These are phyloP conservation scores for Rhodotorula sp. DNA, from an alignment of 1,284 basidiomycete species.

Conservation along the genomic window DNA sequence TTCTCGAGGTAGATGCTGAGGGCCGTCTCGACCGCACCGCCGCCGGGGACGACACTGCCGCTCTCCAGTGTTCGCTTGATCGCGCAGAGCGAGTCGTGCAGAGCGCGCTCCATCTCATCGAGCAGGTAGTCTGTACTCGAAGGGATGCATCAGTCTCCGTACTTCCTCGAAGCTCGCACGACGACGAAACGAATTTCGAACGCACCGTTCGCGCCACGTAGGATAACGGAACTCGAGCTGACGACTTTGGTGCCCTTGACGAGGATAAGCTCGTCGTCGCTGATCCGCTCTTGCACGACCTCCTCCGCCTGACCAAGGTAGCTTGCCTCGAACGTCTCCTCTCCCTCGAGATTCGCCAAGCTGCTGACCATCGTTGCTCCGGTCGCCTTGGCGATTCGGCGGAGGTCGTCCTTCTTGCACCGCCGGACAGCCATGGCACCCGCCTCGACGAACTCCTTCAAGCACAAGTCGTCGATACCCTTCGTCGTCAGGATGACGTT, in stretches of 20 bases:
- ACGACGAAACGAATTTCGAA: neutral
- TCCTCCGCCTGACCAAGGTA: conserved; percentile 90
- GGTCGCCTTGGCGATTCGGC: conserved; percentile 95
- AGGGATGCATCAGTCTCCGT: neutral
- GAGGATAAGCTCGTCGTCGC: conserved; percentile 97
- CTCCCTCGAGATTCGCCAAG: conserved; percentile 94
- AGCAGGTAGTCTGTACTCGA: conserved; percentile 80
- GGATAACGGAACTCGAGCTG: conserved; percentile 85
- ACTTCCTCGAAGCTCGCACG: neutral
- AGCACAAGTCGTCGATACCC: conserved; percentile 95
- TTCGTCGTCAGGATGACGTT: conserved; percentile 98
- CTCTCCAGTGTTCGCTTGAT: conserved; percentile 98
- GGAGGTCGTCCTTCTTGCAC: conserved; percentile 95
- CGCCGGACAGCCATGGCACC: conserved; percentile 98
- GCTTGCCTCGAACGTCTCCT: conserved; percentile 93
- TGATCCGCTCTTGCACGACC: conserved; percentile 93
- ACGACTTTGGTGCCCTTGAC: conserved; percentile 98
- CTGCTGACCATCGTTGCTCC: conserved; percentile 91
- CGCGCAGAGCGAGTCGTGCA: conserved; percentile 92
- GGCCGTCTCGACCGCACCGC: conserved; percentile 95
- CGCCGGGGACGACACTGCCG: conserved; percentile 92
- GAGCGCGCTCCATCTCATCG: conserved; percentile 97
- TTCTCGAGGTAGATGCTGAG: conserved; percentile 98
- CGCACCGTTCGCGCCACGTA: conserved; percentile 82
- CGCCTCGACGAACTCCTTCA: conserved; percentile 99